Evolutionary conservation across 345 rosid species (phyloP).

Genomic region (Populus alba): DNA sequence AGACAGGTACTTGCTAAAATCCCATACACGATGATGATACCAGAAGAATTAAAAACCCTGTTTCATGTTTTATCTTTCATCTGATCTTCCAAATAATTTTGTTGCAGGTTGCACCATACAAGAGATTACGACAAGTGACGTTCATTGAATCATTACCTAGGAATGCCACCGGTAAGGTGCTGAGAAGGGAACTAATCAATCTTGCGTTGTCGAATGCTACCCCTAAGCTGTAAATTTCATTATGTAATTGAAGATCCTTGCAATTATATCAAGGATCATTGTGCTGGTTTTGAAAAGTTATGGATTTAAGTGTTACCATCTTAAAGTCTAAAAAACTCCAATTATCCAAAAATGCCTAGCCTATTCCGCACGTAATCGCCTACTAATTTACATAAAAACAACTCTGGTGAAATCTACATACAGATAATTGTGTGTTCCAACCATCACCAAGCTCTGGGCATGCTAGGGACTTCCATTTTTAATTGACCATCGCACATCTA

Average conservation of each 20-base stretch:
- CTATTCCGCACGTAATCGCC: background rate
- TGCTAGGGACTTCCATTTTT: background rate
- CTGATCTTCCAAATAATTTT: background rate
- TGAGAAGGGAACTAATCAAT: conserved; percentile 44
- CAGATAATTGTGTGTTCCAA: background rate
- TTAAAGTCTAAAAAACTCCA: background rate
- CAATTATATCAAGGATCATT: background rate
- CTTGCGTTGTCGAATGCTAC: conserved; percentile 18
- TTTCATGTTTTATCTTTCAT: background rate
- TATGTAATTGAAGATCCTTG: too few relatives aligned
- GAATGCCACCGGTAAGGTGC: conserved; percentile 51
- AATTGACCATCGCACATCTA: background rate
- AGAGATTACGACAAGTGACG: conserved; percentile 38
- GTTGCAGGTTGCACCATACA: conserved; percentile 53
- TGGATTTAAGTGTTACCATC: too few relatives aligned
- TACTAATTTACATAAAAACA: background rate
- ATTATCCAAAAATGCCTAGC: background rate
- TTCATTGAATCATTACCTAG: conserved; percentile 45
- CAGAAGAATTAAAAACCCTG: background rate
- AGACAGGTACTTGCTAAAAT: conserved; percentile 23
- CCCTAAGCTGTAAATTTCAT: conserved; percentile 35
- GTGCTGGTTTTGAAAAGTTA: background rate
- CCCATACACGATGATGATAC: too few relatives aligned
- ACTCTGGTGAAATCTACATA: background rate
- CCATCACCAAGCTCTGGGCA: background rate